Percentiles rank a stretch among this genome's conserved stretches.
These are phyloP conservation scores for Capronia americana DNA, from an alignment of 2,329 filamentous ascomycete genomes.

Conservation along the genomic window DNA sequence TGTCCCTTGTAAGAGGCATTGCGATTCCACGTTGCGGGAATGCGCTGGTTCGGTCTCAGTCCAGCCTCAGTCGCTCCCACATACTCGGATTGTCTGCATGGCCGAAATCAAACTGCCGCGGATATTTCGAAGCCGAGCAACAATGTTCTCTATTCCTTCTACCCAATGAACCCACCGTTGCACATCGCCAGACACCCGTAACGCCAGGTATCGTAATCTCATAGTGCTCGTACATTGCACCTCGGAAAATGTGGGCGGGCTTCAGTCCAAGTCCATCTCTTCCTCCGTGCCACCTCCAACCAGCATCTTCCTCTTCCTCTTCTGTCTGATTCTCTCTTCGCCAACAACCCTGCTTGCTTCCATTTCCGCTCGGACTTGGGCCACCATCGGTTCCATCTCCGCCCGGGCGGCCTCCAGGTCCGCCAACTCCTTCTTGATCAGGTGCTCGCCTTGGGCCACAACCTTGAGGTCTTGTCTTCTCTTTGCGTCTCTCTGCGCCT, in stretches of 20 bases:
- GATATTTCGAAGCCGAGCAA: background rate
- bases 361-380: slow-evolving; percentile 42
- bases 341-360: slow-evolving; percentile 48
- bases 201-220: slow-evolving; percentile 24
- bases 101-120: background rate
- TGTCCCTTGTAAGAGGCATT: no score
- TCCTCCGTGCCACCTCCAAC: slow-evolving; percentile 54
- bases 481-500: slow-evolving; percentile 73
- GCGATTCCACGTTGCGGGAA: no score
- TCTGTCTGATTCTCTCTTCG: slow-evolving; percentile 51
- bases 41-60: no score
- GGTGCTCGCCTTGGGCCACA: slow-evolving; percentile 88
- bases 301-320: slow-evolving; percentile 53
- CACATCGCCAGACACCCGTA: background rate
- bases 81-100: background rate
- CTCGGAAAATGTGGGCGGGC: background rate
- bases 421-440: slow-evolving; percentile 75
- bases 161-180: background rate
- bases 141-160: background rate
- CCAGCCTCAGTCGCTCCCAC: background rate
- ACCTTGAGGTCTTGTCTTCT: slow-evolving; percentile 82
- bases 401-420: slow-evolving; percentile 61
- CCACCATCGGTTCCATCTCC: slow-evolving; percentile 41
- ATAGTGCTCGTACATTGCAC: slow-evolving; percentile 8
- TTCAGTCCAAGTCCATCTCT: slow-evolving; percentile 57